Evolutionary conservation across 345 rosid genomes (phyloP), one percentile per base, ranked within the genome.

Genomic region (Citrus inodora): DNA sequence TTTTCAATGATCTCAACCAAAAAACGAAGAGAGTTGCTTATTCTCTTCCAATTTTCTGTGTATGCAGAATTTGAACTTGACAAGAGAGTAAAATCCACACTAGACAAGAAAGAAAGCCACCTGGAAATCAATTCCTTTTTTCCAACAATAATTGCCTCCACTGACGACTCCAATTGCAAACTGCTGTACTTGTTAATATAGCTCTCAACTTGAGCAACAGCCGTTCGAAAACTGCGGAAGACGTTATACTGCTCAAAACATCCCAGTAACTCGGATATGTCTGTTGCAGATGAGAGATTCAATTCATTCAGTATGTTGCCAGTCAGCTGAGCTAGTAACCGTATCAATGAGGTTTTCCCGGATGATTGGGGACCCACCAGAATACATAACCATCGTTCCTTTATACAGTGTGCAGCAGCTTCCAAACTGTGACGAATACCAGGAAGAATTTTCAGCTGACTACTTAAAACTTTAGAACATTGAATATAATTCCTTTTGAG

Each of bases 171-270:
- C 77, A 86, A 83, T 59, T 83, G 81, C 83, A 88, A 70, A 76
- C 87, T 87, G 91, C 88, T 84, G 79, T 90, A 92, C 79, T 92
- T 94, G 73, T 86, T 86, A 77, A 92, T 78, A 85, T 87, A 86
- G 55, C 76, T 84, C 87, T 87, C 88, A 85, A 93, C 87, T 83
- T 86, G 87, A 83, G 92, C 75, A 68, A 87, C 89, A 78, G 86
- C 89, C 40, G 70, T 74, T 51, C 93, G 88, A 80, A 93, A 86
- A 85, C 86, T 86, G 55, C 97, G 93, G 75, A 86, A 88, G n/a
- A 93, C 92, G 77, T 92, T 88, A 78, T 90, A 93, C 79, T 95
- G 99, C 90, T 95, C 99, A 84, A 95, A 95, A 88, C 96, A 88
- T 78, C 99, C 99, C 73, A 95, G 94, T 74, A 95, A 82, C 77